Evolutionary conservation across 2,329 filamentous ascomycete genomes (phyloP), one percentile per base, ranked within the genome.

Genomic region (Colletotrichum godetiae): DNA sequence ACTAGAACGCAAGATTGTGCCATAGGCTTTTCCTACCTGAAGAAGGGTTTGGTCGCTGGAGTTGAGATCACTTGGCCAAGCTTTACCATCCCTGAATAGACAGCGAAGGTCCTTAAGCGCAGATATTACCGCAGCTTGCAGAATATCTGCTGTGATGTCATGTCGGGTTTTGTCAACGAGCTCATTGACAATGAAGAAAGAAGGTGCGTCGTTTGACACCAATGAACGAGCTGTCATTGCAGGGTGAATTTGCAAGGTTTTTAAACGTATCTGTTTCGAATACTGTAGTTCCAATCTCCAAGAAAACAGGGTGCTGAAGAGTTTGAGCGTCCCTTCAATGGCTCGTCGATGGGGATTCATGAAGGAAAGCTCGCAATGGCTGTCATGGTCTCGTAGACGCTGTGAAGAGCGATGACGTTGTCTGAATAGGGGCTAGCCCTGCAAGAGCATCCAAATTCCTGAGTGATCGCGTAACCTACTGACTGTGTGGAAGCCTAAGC

Each of bases 21-120:
- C 29, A 7, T 22, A 5, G 19, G 13, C 3, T 31, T 12, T 6
- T 42, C 52, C 27, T 29, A 65, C 52, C 4, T 57, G 33, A 6
- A 65, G 5, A 29, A 56, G 12, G 11, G 42, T 65, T 4, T 46
- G 5, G 2, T 2, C 49, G 1, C 0, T 0, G 1, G 4, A 0
- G 22, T 22, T 27, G 2, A 49, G 0, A 7, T 65, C 62, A 4
- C 31, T 46, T 22, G 52, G 52, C 52, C 52, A 46, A 6, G 62
- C 52, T 46, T 12, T 29, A 3, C 31, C 19, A 12, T 24, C 11
- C 6, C 12, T 46, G 5, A 56, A 65, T 10, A 59, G 37, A 19
- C 37, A 46, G 5, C 37, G 15, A 2, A 46, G 5, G 15, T 46
- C 37, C 37, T 46, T 13, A 15, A 1, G 13, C 13, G 13, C 37